These are phyloP conservation scores for Globisporangium apiculatum DNA, from an alignment of 352 stramenopile genomes.

Conservation along the genomic window DNA sequence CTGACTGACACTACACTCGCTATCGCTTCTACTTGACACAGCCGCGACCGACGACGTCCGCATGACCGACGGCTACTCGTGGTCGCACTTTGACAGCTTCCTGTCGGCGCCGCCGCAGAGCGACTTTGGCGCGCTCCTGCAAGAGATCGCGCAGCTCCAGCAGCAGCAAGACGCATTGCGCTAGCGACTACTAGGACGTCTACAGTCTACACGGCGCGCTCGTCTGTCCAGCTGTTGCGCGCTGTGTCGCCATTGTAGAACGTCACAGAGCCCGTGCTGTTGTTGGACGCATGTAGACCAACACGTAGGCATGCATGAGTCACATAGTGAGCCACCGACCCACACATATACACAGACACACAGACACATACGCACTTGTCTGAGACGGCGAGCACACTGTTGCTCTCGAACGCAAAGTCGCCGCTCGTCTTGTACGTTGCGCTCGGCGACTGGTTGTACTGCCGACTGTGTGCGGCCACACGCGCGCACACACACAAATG, in stretches of 20 bases:
- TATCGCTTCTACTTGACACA: constrained; percentile 2
- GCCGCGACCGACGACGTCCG: constrained; percentile 30
- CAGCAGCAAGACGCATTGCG: constrained; percentile 28
- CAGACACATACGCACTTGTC: constrained; percentile 44
- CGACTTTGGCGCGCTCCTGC: constrained; percentile 41
- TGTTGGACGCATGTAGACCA: too few relatives aligned
- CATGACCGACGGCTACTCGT: constrained; percentile 71
- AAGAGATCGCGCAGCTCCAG: constrained; percentile 51
- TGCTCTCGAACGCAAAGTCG: constrained; percentile 50
- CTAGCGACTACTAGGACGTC: neutral
- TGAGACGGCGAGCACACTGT: constrained; percentile 49
- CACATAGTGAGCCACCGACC: neutral
- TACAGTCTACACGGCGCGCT: constrained; percentile 6
- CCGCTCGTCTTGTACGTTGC: constrained; percentile 67
- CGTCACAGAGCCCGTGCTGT: constrained; percentile 43
- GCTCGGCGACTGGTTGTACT: constrained; percentile 9
- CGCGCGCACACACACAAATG: neutral
- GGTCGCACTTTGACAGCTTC: constrained; percentile 74
- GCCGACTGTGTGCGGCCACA: neutral
- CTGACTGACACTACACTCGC: neutral
- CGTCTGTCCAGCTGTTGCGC: constrained; percentile 10
- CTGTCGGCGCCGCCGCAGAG: constrained; percentile 32
- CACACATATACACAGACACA: neutral
- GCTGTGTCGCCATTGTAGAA: constrained; percentile 30
- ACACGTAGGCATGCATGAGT: neutral